Base-by-base conservation (phyloP, 148 eudicot genomes). In the Fagopyrum homotropicum region DNA sequence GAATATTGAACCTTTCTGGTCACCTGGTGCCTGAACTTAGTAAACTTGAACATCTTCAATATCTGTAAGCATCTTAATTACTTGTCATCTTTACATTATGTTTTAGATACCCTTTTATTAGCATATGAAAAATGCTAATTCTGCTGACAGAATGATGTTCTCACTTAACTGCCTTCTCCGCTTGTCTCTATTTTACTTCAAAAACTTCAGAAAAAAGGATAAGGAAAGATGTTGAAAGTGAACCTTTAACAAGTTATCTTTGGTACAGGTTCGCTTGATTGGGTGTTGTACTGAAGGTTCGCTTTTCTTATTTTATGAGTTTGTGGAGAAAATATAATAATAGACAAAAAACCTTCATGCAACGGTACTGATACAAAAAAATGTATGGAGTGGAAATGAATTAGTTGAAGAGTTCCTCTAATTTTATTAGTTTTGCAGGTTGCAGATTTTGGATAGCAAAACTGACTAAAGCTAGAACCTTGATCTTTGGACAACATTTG, bases 391-490 rank as follows among this genome's bases (percentile, higher is more conserved):
- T 66, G 46, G 5, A 66, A 66, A 66, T 40, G 47, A 66, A 66
- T 9, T 35, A 45, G 56, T 69, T 10, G 15, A 72, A 30, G 44
- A 19, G 1, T 47, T 30, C n/a, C 43, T 14, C 19, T 69, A 71
- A 49, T 57, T 45, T 14, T 15, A 17, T 51, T 73, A 46, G 40
- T 77, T 59, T 61, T 80, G 55, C 86, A 95, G 98, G 97, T 95
- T 79, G 98, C 98, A 69, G 97, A 95, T 86, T 95, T 95, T 84
- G 98, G 98, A 76, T 95, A 59, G 81, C 97, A 74, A 95, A 89
- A 78, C 86, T 95, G 56, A 85, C 88, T 46, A 96, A 92, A 81
- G 96, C 84, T 69, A 88, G 96, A 77, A 86, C 88, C 61, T n/a
- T n/a, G n/a, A n/a, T n/a, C n/a, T n/a, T n/a, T n/a, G n/a, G n/a